Conservation (phyloP, 805 yeast species). For the Saccharomycopsis fodiens region DNA sequence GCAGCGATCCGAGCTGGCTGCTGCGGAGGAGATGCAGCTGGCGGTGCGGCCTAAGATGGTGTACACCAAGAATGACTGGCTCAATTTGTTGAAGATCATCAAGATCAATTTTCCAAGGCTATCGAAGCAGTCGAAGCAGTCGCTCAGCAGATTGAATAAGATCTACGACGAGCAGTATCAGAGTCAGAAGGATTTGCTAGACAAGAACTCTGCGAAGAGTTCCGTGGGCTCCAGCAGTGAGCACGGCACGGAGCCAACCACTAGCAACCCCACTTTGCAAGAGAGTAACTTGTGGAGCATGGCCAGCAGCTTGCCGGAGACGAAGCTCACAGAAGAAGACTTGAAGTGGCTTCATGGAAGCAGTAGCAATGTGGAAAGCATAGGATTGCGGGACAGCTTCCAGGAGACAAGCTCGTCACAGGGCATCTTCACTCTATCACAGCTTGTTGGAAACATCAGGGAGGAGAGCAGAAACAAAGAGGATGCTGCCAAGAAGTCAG, state of each 20-base stretch:
- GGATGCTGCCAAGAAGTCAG: no score
- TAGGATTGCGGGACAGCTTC: neutral
- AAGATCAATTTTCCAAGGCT: slow-evolving; percentile 24
- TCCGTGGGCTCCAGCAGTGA: no score
- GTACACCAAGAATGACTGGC: slow-evolving; percentile 28
- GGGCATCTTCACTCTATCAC: slow-evolving; percentile 8
- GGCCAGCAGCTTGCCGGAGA: slow-evolving; percentile 18
- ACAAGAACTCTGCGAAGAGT: no score
- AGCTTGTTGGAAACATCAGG: slow-evolving; percentile 5
- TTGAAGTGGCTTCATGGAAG: slow-evolving; percentile 19
- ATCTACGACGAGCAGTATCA: slow-evolving; percentile 20
- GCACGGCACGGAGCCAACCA: slow-evolving; percentile 11
- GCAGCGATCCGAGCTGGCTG: neutral
- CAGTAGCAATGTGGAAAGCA: neutral
- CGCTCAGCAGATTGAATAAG: slow-evolving; percentile 24
- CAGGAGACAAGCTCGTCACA: neutral
- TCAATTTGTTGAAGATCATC: slow-evolving; percentile 23
- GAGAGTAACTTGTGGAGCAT: slow-evolving; percentile 13
- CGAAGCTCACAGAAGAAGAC: slow-evolving; percentile 14
- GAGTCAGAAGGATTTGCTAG: slow-evolving; percentile 1
- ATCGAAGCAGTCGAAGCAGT: slow-evolving; percentile 23
- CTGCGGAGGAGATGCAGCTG: neutral
- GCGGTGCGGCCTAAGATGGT: slow-evolving; percentile 17
- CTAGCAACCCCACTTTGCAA: no score
- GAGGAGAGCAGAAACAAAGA: slow-evolving; percentile 1